These are phyloP conservation scores for Podospora appendiculata DNA, from an alignment of 495 filamentous ascomycete genomes.

Conservation along the genomic window DNA sequence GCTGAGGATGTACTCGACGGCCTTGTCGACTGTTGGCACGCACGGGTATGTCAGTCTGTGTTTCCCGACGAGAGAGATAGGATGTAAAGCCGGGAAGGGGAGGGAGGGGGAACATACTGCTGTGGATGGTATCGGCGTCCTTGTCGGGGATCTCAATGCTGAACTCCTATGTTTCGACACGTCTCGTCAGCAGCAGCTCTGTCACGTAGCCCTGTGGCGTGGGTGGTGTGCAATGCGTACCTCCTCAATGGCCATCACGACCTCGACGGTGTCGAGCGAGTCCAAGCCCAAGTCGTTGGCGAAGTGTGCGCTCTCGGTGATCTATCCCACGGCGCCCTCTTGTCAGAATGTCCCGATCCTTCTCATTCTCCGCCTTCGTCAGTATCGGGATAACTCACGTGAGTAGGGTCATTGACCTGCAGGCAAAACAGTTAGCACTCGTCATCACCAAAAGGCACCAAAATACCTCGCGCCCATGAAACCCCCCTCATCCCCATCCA, in stretches of 20 bases:
- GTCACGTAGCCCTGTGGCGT: background rate
- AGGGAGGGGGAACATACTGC: slow-evolving; percentile 57
- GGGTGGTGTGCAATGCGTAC: slow-evolving; percentile 38
- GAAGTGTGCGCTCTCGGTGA: slow-evolving; percentile 78
- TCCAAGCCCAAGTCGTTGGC: slow-evolving; percentile 92
- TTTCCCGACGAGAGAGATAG: too few species aligned
- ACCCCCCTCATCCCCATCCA: background rate
- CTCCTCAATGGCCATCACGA: slow-evolving; percentile 99
- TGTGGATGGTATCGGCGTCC: slow-evolving; percentile 94
- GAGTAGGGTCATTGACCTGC: slow-evolving; percentile 66
- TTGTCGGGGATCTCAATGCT: slow-evolving; percentile 99
- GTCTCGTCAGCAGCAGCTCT: background rate
- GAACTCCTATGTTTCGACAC: slow-evolving; percentile 64
- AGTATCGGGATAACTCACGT: slow-evolving; percentile 45
- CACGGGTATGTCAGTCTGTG: too few species aligned
- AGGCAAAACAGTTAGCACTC: slow-evolving; percentile 4
- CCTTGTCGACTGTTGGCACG: slow-evolving; percentile 71
- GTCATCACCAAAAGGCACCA: background rate
- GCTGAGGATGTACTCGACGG: slow-evolving; percentile 87
- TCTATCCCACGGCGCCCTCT: slow-evolving; percentile 41
- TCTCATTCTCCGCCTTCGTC: background rate
- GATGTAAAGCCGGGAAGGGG: background rate
- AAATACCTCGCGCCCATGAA: background rate
- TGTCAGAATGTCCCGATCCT: slow-evolving; percentile 3
- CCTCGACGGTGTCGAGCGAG: slow-evolving; percentile 96